Conservation (phyloP, 1,284 basidiomycete species). For the Gomphus bonarii region DNA sequence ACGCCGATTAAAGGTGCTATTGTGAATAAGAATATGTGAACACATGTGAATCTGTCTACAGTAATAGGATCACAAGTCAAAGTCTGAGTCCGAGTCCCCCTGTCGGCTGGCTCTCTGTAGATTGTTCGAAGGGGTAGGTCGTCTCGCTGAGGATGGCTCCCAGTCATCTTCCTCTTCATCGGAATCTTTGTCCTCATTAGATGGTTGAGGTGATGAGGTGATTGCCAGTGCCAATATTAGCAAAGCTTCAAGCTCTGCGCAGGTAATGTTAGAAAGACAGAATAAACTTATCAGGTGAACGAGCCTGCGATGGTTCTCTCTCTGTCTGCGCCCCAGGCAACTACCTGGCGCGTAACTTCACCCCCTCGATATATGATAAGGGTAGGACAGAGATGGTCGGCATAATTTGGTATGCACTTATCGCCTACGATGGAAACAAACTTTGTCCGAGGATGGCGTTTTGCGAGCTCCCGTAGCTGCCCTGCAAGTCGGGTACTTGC, state of each 20-base stretch:
- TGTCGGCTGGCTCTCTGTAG: neutral
- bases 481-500: slow-evolving; percentile 68
- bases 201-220: neutral
- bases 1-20: slow-evolving; percentile 18
- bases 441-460: slow-evolving; percentile 82
- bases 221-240: slow-evolving; percentile 10
- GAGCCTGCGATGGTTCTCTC: slow-evolving; percentile 75
- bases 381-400: slow-evolving; percentile 87
- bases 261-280: neutral
- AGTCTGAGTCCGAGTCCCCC: slow-evolving; percentile 6
- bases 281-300: slow-evolving; percentile 11
- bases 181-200: neutral
- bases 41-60: neutral
- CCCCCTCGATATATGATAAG: slow-evolving; percentile 89
- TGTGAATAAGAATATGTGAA: neutral
- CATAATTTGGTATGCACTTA: slow-evolving; percentile 94
- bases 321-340: slow-evolving; percentile 73
- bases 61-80: slow-evolving; percentile 2
- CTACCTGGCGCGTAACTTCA: slow-evolving; percentile 78
- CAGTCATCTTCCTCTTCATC: neutral
- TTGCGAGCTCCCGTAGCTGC: slow-evolving; percentile 68
- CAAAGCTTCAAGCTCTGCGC: slow-evolving; percentile 8
- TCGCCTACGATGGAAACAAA: slow-evolving; percentile 94
- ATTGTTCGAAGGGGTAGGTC: neutral
- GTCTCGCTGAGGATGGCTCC: neutral